Percentiles rank a stretch among this genome's conserved stretches.
Conservation (phyloP, 75 land plant genomes). For the Chamaecyparis obtusa region DNA sequence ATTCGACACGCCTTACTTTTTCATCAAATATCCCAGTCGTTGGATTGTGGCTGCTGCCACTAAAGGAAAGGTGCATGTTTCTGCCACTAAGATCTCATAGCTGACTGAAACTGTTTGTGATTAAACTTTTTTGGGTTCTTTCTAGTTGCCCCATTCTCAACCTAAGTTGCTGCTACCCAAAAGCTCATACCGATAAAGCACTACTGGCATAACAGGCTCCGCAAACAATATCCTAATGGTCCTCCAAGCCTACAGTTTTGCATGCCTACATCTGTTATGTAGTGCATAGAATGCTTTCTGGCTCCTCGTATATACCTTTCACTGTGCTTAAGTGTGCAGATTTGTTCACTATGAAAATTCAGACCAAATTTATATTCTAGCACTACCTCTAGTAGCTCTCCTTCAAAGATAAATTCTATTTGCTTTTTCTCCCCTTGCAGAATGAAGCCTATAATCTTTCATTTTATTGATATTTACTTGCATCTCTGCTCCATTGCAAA, state of each 20-base stretch:
- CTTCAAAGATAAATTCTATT: background rate
- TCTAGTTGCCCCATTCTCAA: background rate
- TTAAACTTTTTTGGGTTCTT: background rate
- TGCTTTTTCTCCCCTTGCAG: background rate
- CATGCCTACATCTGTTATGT: background rate
- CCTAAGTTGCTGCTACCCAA: background rate
- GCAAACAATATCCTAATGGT: background rate
- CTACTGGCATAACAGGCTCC: background rate
- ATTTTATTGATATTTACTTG: background rate
- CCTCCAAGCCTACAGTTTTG: background rate
- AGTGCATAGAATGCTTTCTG: background rate
- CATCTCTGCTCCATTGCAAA: background rate
- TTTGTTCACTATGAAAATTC: background rate
- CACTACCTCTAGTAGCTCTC: background rate
- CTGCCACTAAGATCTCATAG: background rate
- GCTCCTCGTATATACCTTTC: background rate
- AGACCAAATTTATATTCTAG: background rate
- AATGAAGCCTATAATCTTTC: background rate
- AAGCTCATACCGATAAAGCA: background rate
- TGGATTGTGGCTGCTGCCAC: background rate
- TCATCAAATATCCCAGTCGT: background rate
- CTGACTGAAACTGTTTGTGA: background rate
- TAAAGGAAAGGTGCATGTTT: background rate
- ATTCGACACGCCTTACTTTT: background rate
- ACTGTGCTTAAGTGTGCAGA: background rate